A percentile compares a stretch with the other conserved stretches of the same genome.
These are phyloP conservation scores for Leccinum huronense DNA, from an alignment of 1,284 basidiomycete species.

Conservation along the genomic window DNA sequence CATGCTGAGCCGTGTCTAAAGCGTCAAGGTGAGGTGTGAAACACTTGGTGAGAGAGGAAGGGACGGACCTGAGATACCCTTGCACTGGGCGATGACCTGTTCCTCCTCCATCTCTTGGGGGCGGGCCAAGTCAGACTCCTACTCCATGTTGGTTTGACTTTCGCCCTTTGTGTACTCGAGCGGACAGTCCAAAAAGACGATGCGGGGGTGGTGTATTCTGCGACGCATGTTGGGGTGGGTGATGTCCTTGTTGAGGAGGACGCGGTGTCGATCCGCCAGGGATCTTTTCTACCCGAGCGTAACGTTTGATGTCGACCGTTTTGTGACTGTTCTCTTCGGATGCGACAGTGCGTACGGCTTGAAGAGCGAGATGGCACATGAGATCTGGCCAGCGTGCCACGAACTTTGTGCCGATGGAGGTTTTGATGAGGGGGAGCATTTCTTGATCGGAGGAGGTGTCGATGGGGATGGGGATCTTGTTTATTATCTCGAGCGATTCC, in stretches of 20 bases:
- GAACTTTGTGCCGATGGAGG: constrained; percentile 99
- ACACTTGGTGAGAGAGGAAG: neutral
- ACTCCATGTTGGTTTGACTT: constrained; percentile 98
- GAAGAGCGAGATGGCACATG: constrained; percentile 94
- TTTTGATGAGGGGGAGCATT: constrained; percentile 98
- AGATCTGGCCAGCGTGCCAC: constrained; percentile 95
- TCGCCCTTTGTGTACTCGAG: constrained; percentile 99
- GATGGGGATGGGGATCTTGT: constrained; percentile 87
- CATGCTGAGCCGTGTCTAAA: constrained; percentile 90
- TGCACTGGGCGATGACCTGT: constrained; percentile 89
- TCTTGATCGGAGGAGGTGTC: constrained; percentile 84
- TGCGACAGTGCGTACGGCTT: constrained; percentile 86
- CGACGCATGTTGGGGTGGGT: constrained; percentile 97
- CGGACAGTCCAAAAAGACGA: constrained; percentile 93
- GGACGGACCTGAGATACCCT: constrained; percentile 86
- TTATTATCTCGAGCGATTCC: constrained; percentile 86
- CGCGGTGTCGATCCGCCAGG: constrained; percentile 96
- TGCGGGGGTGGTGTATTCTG: constrained; percentile 86
- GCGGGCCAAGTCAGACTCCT: constrained; percentile 91
- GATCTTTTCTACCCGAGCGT: constrained; percentile 96
- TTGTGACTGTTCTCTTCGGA: constrained; percentile 63
- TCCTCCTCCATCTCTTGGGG: constrained; percentile 97
- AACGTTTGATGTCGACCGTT: constrained; percentile 97
- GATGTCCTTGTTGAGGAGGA: constrained; percentile 99
- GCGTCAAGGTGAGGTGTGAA: neutral